Conservation (phyloP, 139 green algal species). For the Pleodorina starrii region DNA sequence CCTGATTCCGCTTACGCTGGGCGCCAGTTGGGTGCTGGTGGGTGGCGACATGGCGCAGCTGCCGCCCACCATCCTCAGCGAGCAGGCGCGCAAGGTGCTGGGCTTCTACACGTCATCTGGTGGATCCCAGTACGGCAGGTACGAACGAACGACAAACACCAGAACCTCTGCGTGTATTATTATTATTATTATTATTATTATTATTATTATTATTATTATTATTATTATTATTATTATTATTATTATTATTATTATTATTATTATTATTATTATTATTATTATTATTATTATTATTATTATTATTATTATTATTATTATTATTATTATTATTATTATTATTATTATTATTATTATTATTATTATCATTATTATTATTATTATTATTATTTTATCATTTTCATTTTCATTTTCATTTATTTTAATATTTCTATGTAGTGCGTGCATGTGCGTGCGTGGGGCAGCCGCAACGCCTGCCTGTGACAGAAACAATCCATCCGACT, state of each 20-base stretch:
- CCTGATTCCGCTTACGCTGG: conserved; percentile 81
- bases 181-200: conserved; percentile 2
- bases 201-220: no score
- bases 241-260: no score
- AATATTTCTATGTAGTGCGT: not conserved
- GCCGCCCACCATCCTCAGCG: conserved; percentile 77
- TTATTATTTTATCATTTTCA: no score
- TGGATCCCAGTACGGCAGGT: conserved; percentile 34
- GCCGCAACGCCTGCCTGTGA: not conserved
- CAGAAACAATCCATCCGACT: not conserved
- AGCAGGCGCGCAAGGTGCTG: not conserved
- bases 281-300: no score
- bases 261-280: no score
- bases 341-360: no score
- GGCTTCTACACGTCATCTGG: not conserved
- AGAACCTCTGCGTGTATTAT: not conserved
- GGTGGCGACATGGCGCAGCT: conserved; percentile 89
- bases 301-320: no score
- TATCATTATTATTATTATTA: no score
- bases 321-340: no score
- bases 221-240: no score
- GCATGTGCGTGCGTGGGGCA: not conserved
- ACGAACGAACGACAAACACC: not conserved
- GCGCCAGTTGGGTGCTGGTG: conserved; percentile 83
- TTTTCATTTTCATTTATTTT: not conserved